phyloP scores from a whole-genome alignment of 106 monocot species.

The Dendrobium nobile region DNA sequence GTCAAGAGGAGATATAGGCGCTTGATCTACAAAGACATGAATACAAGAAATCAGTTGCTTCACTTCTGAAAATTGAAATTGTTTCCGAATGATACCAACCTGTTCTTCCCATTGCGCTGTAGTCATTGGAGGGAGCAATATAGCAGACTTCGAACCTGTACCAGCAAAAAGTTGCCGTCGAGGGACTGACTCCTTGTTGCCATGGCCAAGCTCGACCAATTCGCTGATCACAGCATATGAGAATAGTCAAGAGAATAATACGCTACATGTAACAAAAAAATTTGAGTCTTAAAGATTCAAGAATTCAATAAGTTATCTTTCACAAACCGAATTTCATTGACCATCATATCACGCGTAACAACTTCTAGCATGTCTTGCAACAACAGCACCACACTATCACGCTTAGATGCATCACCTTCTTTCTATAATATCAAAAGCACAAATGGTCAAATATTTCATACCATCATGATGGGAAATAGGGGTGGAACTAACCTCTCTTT shows the following conservation, averaged over 20 bases:
- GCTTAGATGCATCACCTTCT: conserved; percentile 73
- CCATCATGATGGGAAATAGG: neutral
- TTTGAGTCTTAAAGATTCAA: neutral
- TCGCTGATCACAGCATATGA: conserved; percentile 38
- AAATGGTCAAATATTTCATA: neutral
- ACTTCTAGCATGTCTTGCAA: conserved; percentile 99
- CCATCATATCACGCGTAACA: conserved; percentile 99
- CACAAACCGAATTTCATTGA: conserved; percentile 78
- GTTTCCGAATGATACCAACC: conserved; percentile 22
- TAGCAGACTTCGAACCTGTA: conserved; percentile 79
- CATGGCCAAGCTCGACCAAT: conserved; percentile 93
- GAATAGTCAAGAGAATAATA: conserved; percentile 1
- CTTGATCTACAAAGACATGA: conserved; percentile 57
- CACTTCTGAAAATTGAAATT: neutral
- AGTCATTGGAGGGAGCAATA: conserved; percentile 69
- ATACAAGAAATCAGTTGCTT: neutral
- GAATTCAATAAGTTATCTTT: neutral
- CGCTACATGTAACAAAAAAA: neutral
- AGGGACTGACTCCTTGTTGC: conserved; percentile 81
- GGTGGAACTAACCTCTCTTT: no score
- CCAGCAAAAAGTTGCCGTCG: conserved; percentile 94
- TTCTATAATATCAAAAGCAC: conserved; percentile 35
- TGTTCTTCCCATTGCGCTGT: conserved; percentile 99
- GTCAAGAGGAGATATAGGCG: conserved; percentile 82
- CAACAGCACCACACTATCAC: conserved; percentile 71